phyloP scores from a whole-genome alignment of 495 filamentous ascomycete species.

The Aspergillus nanangensis region DNA sequence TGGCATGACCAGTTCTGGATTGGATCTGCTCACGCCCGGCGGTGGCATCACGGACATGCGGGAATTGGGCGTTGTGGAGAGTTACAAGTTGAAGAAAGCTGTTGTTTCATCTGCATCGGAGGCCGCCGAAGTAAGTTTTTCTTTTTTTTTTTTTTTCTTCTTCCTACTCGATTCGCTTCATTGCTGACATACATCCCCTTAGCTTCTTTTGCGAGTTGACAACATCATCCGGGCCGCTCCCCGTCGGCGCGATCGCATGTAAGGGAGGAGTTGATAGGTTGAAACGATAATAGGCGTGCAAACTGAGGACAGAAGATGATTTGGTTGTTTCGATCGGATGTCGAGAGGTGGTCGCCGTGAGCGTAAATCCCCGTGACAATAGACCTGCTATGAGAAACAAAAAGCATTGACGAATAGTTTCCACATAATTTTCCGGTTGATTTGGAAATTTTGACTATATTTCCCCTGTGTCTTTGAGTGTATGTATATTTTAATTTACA shows the following conservation, averaged over 20 bases:
- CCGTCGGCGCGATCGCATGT: conserved; percentile 70
- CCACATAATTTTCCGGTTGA: neutral
- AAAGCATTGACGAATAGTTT: conserved; percentile 2
- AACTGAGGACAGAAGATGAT: too few relatives aligned
- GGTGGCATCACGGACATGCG: conserved; percentile 96
- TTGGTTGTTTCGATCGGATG: conserved; percentile 11
- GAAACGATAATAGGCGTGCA: conserved; percentile 1
- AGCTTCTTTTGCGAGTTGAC: conserved; percentile 79
- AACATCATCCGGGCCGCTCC: conserved; percentile 83
- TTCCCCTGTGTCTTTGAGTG: too few relatives aligned
- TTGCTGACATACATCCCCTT: neutral
- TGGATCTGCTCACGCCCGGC: conserved; percentile 85
- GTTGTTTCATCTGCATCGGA: conserved; percentile 94
- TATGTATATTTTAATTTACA: too few relatives aligned
- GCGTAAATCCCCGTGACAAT: neutral
- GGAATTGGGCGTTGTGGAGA: conserved; percentile 94
- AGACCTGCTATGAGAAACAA: neutral
- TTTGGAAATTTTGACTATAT: neutral
- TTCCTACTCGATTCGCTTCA: conserved; percentile 6
- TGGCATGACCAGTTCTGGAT: conserved; percentile 83
- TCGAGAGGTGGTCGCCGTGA: too few relatives aligned
- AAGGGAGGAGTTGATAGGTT: conserved; percentile 16
- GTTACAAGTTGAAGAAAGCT: conserved; percentile 96
- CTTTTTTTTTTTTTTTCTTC: too few relatives aligned
- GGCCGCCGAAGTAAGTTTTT: conserved; percentile 86